Base-by-base conservation (phyloP, 768 basidiomycete species). In the Boletus bicolor region DNA sequence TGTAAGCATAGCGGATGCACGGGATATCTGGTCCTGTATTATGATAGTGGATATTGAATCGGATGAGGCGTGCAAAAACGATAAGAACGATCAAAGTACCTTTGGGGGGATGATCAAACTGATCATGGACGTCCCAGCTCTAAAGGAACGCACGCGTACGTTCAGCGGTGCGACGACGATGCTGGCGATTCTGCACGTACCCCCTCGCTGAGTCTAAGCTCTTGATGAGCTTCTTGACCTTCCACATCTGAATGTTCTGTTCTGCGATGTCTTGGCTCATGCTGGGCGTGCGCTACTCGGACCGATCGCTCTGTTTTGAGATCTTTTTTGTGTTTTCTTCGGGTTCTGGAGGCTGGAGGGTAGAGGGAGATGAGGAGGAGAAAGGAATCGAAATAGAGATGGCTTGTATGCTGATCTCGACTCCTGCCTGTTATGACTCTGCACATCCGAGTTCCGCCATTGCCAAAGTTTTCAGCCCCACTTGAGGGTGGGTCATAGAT, bases 211-310 rank as follows among this genome's bases (percentile, higher is more conserved):
- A 79, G 72, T 98, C 92, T 75, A 98, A 85, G 76, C 91, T 94
- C 82, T 93, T 94, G 79, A 99, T 93, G 77, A 98, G 91, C 79
- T 97, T 98, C 80, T 95, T 94, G 76, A 96, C 88, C 78, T 97
- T 94, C 95, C 91, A 90, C 86, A 94, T 91, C 81, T 93, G 91
- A 70, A 94, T 95, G 72, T 94, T 95, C 77, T 93, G 91, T 77
- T 95, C 93, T 71, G 92, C 92, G 61, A 74, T 74, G 72, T 91
- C 89, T 77, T 86, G 86, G 80, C 83, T 87, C 87, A 89, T 90
- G 64, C 70, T 86, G 79, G 73, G 72, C 70, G 51, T 45, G 49
- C 14, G n/a, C 56, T 66, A 56, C 51, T 55, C 42, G 44, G 44
- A 53, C 48, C 15, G 15, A 56, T 35, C 46, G 39, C 53, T 47